Evolutionary conservation across 2,329 filamentous ascomycete genomes (phyloP).

Genomic region (Apiospora koreana): DNA sequence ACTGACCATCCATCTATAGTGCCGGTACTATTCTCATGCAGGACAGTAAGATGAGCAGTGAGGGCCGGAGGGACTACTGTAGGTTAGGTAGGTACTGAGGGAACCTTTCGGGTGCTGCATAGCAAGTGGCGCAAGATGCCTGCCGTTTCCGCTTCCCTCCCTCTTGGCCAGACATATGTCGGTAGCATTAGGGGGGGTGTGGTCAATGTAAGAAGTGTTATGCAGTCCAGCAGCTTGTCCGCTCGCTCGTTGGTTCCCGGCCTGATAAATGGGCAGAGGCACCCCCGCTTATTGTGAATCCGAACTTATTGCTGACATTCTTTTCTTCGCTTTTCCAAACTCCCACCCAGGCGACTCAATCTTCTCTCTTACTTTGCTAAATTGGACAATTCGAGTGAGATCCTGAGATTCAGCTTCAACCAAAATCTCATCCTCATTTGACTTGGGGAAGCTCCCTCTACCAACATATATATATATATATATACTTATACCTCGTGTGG

Average conservation of each 20-base stretch:
- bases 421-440: background rate
- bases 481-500: background rate
- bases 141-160: background rate
- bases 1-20: background rate
- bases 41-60: background rate
- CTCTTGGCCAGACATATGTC: background rate
- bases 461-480: background rate
- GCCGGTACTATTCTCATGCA: background rate
- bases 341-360: background rate
- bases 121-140: background rate
- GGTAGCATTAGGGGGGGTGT: background rate
- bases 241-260: background rate
- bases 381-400: background rate
- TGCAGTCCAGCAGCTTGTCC: background rate
- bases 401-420: background rate
- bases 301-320: background rate
- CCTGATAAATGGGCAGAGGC: conserved; percentile 5
- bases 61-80: background rate
- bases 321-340: background rate
- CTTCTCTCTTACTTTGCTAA: background rate
- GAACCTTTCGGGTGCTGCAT: background rate
- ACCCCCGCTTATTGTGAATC: conserved; percentile 4
- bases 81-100: too few species aligned
- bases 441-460: background rate
- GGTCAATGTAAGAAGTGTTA: background rate